Percentiles rank a stretch among this genome's conserved stretches.
These are phyloP conservation scores for Diplodia scrobiculata DNA, from an alignment of 2,329 filamentous ascomycete genomes.

Conservation along the genomic window DNA sequence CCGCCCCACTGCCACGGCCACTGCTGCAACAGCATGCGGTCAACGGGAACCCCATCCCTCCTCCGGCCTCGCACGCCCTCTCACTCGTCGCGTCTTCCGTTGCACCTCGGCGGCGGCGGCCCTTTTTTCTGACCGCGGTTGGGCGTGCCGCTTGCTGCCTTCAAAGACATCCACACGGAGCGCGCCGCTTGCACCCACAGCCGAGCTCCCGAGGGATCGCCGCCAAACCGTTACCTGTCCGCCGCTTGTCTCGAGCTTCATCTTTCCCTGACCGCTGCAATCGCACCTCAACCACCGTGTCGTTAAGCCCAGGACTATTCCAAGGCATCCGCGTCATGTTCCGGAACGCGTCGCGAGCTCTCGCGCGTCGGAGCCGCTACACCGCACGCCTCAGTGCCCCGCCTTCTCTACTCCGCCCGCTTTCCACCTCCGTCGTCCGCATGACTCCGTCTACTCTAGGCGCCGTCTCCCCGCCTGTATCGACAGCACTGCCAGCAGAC, in stretches of 20 bases:
- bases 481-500: slow-evolving; percentile 66
- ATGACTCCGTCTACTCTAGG: slow-evolving; percentile 59
- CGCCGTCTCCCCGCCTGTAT: slow-evolving; percentile 63
- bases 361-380: slow-evolving; percentile 42
- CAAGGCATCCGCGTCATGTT: slow-evolving; percentile 37
- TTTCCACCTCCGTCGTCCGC: slow-evolving; percentile 49
- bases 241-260: neutral
- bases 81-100: neutral
- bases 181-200: neutral
- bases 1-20: neutral
- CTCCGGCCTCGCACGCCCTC: neutral
- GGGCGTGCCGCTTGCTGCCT: neutral
- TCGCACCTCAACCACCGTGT: neutral
- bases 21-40: slow-evolving; percentile 1
- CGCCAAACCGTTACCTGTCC: neutral
- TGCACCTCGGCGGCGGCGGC: neutral
- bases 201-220: slow-evolving; percentile 8
- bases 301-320: neutral
- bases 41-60: neutral
- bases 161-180: neutral
- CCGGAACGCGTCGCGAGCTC: slow-evolving; percentile 42
- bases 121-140: too few relatives aligned
- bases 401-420: slow-evolving; percentile 37
- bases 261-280: neutral
- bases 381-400: slow-evolving; percentile 33